Conservation (phyloP, 2,329 filamentous ascomycete species). For the Diaporthe sp. region DNA sequence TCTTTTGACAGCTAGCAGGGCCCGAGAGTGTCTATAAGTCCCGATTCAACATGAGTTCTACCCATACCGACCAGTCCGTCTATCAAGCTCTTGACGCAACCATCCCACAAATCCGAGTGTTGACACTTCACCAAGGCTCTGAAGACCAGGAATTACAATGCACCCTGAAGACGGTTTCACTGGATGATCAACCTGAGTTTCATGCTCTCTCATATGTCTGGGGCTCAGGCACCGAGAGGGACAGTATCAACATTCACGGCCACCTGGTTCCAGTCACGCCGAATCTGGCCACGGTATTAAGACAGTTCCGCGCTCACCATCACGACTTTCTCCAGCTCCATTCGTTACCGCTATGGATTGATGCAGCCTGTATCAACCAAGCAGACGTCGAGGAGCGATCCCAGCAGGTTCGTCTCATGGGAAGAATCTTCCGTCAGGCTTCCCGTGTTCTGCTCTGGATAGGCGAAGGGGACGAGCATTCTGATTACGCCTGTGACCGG, state of each 20-base stretch:
- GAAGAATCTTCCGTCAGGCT: slow-evolving; percentile 14
- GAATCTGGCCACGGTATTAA: not conserved
- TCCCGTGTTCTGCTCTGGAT: not conserved
- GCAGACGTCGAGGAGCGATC: slow-evolving; percentile 21
- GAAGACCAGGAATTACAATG: not conserved
- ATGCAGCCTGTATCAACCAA: slow-evolving; percentile 38
- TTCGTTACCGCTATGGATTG: slow-evolving; percentile 29
- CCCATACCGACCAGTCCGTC: not conserved
- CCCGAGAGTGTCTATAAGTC: not conserved
- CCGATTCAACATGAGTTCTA: not conserved
- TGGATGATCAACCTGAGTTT: not conserved
- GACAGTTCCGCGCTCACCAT: not conserved
- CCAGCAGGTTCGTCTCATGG: slow-evolving; percentile 33
- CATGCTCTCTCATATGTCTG: slow-evolving; percentile 3
- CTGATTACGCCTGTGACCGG: not conserved
- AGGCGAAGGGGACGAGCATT: not conserved
- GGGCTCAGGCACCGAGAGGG: not conserved
- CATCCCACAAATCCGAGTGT: not conserved
- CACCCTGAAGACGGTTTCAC: not conserved
- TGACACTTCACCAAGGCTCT: not conserved
- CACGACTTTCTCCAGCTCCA: not conserved
- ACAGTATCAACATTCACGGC: not conserved
- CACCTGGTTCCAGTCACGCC: slow-evolving; percentile 8
- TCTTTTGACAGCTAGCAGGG: not conserved
- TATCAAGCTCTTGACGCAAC: not conserved